Evolutionary conservation across 1,284 basidiomycete genomes (phyloP).

Genomic region (Cryptococcus sp.): DNA sequence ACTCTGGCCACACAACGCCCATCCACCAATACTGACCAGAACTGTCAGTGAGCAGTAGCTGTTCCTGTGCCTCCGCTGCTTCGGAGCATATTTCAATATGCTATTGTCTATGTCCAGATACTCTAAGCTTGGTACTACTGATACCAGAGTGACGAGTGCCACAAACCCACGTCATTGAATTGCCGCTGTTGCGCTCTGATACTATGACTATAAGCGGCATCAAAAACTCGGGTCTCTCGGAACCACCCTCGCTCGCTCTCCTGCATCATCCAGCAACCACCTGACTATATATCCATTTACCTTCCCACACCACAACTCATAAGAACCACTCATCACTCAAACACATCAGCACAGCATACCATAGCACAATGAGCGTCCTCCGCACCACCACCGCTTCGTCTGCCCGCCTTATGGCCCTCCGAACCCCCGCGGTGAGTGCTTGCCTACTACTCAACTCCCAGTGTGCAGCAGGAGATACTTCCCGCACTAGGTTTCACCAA

Average conservation of each 20-base stretch:
- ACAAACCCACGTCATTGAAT: not conserved
- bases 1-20: too few species aligned
- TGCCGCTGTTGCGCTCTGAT: not conserved
- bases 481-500: not conserved
- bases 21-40: too few species aligned
- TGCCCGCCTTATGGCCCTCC: conserved; percentile 19
- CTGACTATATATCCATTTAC: not conserved
- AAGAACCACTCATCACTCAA: not conserved
- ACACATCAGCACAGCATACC: not conserved
- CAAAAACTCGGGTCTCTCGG: not conserved
- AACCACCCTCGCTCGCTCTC: not conserved
- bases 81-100: too few species aligned
- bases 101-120: not conserved
- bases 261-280: not conserved
- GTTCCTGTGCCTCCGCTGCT: too few species aligned
- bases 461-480: not conserved
- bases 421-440: conserved; percentile 26
- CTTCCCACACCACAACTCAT: not conserved
- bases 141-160: not conserved
- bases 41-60: too few species aligned
- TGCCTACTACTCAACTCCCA: not conserved
- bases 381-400: conserved; percentile 13
- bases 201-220: not conserved
- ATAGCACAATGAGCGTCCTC: conserved; percentile 15
- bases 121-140: not conserved